Conservation (phyloP, 2,329 filamentous ascomycete species). For the Trichoderma semiorbis region DNA sequence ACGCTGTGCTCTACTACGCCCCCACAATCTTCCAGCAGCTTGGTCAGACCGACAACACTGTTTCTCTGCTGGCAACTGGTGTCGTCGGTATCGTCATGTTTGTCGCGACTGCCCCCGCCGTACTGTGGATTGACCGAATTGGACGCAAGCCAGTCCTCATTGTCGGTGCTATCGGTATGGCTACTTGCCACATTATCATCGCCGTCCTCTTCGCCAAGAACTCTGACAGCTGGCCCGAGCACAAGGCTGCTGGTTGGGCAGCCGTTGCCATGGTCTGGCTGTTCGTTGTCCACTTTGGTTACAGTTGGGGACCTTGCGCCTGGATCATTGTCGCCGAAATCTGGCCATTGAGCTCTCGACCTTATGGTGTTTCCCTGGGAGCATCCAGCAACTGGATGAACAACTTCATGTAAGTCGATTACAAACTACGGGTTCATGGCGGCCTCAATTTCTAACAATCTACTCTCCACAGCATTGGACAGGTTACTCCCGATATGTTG, state of each 20-base stretch:
- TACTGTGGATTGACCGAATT: slow-evolving; percentile 62
- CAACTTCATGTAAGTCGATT: slow-evolving; percentile 45
- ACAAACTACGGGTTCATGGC: too few relatives aligned
- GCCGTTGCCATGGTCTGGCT: slow-evolving; percentile 67
- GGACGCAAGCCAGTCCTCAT: slow-evolving; percentile 61
- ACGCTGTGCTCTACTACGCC: slow-evolving; percentile 65
- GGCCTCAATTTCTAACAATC: background rate
- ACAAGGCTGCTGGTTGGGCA: slow-evolving; percentile 67
- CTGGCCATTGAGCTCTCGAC: slow-evolving; percentile 66
- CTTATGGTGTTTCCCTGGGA: slow-evolving; percentile 68
- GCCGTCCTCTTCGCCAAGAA: slow-evolving; percentile 65
- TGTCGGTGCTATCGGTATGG: slow-evolving; percentile 67
- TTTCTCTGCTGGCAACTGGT: slow-evolving; percentile 63
- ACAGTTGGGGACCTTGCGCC: slow-evolving; percentile 69
- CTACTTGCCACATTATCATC: slow-evolving; percentile 66
- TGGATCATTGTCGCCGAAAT: slow-evolving; percentile 76
- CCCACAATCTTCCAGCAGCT: slow-evolving; percentile 67
- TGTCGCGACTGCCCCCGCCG: slow-evolving; percentile 62
- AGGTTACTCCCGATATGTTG: slow-evolving; percentile 68
- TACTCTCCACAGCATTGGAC: slow-evolving; percentile 37
- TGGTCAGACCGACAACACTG: slow-evolving; percentile 51
- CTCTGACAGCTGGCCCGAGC: slow-evolving; percentile 53
- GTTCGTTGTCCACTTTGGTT: slow-evolving; percentile 71
- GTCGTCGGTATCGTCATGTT: slow-evolving; percentile 71
- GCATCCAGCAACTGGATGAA: slow-evolving; percentile 64